Base-by-base conservation (phyloP, 352 stramenopile genomes). In the Hyaloperonospora brassicae region DNA sequence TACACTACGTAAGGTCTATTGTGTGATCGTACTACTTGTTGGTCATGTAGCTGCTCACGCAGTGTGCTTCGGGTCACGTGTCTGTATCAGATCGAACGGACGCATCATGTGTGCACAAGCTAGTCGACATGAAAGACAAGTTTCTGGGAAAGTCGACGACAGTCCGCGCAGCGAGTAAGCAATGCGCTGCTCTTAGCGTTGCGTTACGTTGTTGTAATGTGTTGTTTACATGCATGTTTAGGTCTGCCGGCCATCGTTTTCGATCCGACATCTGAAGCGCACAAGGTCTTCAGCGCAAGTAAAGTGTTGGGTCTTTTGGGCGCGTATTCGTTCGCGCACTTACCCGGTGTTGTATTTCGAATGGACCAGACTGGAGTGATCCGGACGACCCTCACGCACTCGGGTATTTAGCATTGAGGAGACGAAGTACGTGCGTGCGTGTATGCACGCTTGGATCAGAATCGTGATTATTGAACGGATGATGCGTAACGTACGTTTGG, bases 281-380 rank as follows among this genome's bases (percentile, higher is more conserved):
- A 87, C 66, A 87, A 86, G 50, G 79, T 88, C 40, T 90, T 90
- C 47, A 77, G 58, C 12, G 62, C 79, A 49, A 66, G 79, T 89
- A 47, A 50, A 46, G 50, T 31, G n/a, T 42, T 14, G 35, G 44
- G 23, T n/a, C 21, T 42, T 39, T 42, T 42, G 12, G 14, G 14
- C 12, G 14, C 5, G 5, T 42, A n/a, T n/a, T 42, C 36, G 14
- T 42, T n/a, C 5, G 4, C 5, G 21, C 17, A 17, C 17, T 17
- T 5, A 21, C 4, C 14, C 11, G 14, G 36, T 42, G 36, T 42
- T 42, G 34, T 42, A 21, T 42, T 22, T n/a, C 12, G 8, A 13
- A 8, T 47, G 59, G 1, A 8, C 2, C 47, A 86, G 75, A 86
- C 31, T 86, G 75, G 75, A 68, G 14, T 9, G 62, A 89, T 39